phyloP scores from a whole-genome alignment of 805 yeast species.

The Candida yuanshanica region DNA sequence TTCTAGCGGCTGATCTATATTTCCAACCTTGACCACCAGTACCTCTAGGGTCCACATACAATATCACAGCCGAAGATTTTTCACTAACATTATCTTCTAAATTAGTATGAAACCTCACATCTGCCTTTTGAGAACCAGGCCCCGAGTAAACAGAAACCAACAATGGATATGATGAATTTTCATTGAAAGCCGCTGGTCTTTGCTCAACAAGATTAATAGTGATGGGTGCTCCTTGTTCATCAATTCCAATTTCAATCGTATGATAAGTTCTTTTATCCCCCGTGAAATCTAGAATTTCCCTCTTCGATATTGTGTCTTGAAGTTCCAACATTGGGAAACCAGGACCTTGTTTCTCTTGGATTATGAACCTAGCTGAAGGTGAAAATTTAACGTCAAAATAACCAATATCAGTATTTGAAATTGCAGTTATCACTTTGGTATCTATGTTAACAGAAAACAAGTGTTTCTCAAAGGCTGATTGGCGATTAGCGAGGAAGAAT shows the following conservation, averaged over 20 bases:
- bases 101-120: slow-evolving; percentile 40
- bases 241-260: slow-evolving; percentile 16
- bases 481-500: slow-evolving; percentile 53
- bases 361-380: slow-evolving; percentile 47
- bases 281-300: slow-evolving; percentile 13
- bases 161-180: slow-evolving; percentile 48
- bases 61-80: slow-evolving; percentile 51
- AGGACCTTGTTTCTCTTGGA: slow-evolving; percentile 28
- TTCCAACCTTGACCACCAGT: slow-evolving; percentile 78
- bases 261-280: slow-evolving; percentile 17
- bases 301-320: slow-evolving; percentile 8
- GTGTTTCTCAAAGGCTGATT: slow-evolving; percentile 48
- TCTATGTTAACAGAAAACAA: slow-evolving; percentile 44
- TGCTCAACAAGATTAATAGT: slow-evolving; percentile 53
- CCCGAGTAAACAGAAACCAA: slow-evolving; percentile 73
- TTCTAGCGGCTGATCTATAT: slow-evolving; percentile 49
- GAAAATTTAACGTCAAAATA: slow-evolving; percentile 50
- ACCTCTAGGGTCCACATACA: slow-evolving; percentile 75
- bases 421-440: slow-evolving; percentile 15
- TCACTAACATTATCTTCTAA: slow-evolving; percentile 59
- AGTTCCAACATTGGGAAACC: slow-evolving; percentile 14
- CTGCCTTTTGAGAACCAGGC: slow-evolving; percentile 66
- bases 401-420: slow-evolving; percentile 34
- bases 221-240: slow-evolving; percentile 15
- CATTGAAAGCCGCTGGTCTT: slow-evolving; percentile 51